A percentile compares a stretch with the other conserved stretches of the same genome.
Evolutionary conservation across 768 basidiomycete species (phyloP).

Genomic region (Rhizopogon sp.): DNA sequence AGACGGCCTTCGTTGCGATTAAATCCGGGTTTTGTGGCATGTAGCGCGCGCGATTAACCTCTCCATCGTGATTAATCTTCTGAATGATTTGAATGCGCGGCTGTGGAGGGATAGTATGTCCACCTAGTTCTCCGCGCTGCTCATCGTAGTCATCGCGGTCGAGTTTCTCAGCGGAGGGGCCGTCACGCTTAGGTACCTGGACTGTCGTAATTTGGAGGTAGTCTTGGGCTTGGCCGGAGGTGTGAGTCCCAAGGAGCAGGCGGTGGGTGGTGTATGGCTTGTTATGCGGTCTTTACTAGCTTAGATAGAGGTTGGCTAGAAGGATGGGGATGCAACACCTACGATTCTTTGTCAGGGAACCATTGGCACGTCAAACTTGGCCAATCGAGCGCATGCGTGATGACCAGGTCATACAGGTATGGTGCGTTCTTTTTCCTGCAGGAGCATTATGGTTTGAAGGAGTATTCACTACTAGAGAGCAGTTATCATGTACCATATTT

Average conservation of each 20-base stretch:
- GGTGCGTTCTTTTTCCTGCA: constrained; percentile 94
- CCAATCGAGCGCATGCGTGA: constrained; percentile 98
- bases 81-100: constrained; percentile 89
- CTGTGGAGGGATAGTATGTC: constrained; percentile 77
- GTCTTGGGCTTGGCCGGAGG: constrained; percentile 90
- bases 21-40: constrained; percentile 99
- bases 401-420: constrained; percentile 94
- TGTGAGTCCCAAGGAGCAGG: constrained; percentile 94
- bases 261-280: constrained; percentile 96
- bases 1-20: constrained; percentile 91
- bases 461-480: neutral
- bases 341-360: constrained; percentile 98
- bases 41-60: constrained; percentile 96
- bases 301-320: neutral
- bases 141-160: constrained; percentile 83
- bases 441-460: neutral
- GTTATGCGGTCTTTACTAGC: constrained; percentile 60
- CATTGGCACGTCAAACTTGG: constrained; percentile 97
- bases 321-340: constrained; percentile 23
- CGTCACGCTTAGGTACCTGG: constrained; percentile 82
- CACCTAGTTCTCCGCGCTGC: constrained; percentile 92
- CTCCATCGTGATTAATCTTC: constrained; percentile 90
- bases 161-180: constrained; percentile 68
- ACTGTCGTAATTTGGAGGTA: constrained; percentile 95
- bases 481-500: constrained; percentile 57